phyloP scores from a whole-genome alignment of 148 eudicot genomes.

The Salicornia ramosissima region DNA sequence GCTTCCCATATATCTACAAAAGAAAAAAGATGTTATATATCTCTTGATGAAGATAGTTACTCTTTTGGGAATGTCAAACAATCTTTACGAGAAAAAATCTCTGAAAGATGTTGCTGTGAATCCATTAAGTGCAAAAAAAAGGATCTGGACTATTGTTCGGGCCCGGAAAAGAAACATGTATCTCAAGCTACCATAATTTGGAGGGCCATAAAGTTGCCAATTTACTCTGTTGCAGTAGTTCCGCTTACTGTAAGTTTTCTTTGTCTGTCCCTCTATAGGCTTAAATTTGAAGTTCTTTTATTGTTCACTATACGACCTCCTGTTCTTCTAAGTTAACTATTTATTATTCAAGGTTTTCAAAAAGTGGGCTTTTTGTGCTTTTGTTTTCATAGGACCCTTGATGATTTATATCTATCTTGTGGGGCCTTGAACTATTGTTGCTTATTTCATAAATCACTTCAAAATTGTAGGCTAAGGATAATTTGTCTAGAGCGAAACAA shows the following conservation, averaged over 20 bases:
- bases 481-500: background rate
- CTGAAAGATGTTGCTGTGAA: slow-evolving; percentile 7
- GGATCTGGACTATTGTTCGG: slow-evolving; percentile 15
- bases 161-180: slow-evolving; percentile 37
- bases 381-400: too few species aligned
- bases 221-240: slow-evolving; percentile 87
- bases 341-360: background rate
- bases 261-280: background rate
- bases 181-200: slow-evolving; percentile 76
- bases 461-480: background rate
- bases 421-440: background rate
- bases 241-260: slow-evolving; percentile 72
- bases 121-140: slow-evolving; percentile 22
- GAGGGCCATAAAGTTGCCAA: slow-evolving; percentile 92
- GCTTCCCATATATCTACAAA: background rate
- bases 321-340: background rate
- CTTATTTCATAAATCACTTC: background rate
- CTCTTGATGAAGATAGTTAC: slow-evolving; percentile 5
- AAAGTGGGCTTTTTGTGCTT: background rate
- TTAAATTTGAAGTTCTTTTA: background rate
- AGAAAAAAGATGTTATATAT: slow-evolving; percentile 7
- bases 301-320: background rate
- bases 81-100: slow-evolving; percentile 3
- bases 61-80: slow-evolving; percentile 9
- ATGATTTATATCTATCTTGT: too few species aligned